Percentiles rank a stretch among this genome's conserved stretches.
Conservation (phyloP, 768 basidiomycete species). For the Cystofilobasidium bisporidii region DNA sequence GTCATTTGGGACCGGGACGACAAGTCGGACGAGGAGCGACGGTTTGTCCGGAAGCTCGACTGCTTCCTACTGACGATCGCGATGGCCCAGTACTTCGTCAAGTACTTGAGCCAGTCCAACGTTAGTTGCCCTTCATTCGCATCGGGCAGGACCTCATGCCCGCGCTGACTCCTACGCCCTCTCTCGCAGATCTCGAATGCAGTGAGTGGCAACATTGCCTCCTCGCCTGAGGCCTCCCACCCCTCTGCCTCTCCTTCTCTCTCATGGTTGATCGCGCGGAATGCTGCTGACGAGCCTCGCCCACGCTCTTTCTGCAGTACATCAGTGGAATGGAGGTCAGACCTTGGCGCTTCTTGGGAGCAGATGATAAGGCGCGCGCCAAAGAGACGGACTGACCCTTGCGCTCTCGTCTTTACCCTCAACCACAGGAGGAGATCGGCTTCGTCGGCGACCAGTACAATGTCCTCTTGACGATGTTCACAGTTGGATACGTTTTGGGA, state of each 20-base stretch:
- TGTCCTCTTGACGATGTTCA: neutral
- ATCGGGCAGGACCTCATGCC: neutral
- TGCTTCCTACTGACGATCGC: neutral
- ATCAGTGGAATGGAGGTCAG: no score
- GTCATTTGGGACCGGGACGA: slow-evolving; percentile 1
- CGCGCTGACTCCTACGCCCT: slow-evolving; percentile 1
- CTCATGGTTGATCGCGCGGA: no score
- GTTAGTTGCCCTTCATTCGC: neutral
- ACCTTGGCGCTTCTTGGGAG: no score
- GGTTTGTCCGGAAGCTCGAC: neutral
- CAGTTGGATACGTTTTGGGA: neutral
- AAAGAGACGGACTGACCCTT: no score
- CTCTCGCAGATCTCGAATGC: no score
- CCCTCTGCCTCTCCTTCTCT: no score
- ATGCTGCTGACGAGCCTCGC: neutral
- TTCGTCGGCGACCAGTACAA: neutral
- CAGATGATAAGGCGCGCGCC: no score
- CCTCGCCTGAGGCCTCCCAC: no score
- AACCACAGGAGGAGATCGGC: neutral
- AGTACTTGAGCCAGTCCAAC: neutral
- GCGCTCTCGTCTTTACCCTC: no score
- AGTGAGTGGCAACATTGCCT: no score
- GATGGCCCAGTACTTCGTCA: neutral
- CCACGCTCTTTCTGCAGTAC: neutral
- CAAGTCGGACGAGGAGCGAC: neutral